phyloP scores from a whole-genome alignment of 805 yeast genomes.

The Myxozyma udenii region DNA sequence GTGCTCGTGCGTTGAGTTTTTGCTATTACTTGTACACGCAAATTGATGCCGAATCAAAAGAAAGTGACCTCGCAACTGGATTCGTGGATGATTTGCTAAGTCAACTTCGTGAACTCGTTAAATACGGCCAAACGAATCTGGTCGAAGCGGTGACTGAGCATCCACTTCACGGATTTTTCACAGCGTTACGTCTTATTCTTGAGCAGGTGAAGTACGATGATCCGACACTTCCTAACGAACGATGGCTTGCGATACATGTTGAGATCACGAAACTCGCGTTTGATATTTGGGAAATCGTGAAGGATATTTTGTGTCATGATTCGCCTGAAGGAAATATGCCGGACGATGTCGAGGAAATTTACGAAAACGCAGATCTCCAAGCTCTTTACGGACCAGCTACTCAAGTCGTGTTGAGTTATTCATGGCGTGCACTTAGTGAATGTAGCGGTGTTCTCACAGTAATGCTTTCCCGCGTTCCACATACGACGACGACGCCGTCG shows the following conservation, averaged over 20 bases:
- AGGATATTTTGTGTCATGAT: slow-evolving; percentile 58
- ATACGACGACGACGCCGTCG: background rate
- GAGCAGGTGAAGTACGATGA: slow-evolving; percentile 32
- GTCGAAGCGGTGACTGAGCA: slow-evolving; percentile 46
- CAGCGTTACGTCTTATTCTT: slow-evolving; percentile 52
- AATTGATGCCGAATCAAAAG: slow-evolving; percentile 29
- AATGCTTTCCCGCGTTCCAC: slow-evolving; percentile 41
- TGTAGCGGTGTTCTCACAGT: slow-evolving; percentile 55
- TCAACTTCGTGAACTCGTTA: slow-evolving; percentile 39
- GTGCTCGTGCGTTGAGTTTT: slow-evolving; percentile 63
- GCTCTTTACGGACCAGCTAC: slow-evolving; percentile 40
- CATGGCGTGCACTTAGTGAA: slow-evolving; percentile 84
- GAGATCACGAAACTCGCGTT: slow-evolving; percentile 26
- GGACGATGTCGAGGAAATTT: slow-evolving; percentile 35
- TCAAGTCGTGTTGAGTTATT: slow-evolving; percentile 54
- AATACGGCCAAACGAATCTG: slow-evolving; percentile 40
- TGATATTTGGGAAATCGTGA: slow-evolving; percentile 47
- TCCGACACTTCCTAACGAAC: background rate
- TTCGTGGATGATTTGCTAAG: slow-evolving; percentile 40
- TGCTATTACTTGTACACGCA: slow-evolving; percentile 40
- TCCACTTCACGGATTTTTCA: slow-evolving; percentile 69
- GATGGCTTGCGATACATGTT: slow-evolving; percentile 4
- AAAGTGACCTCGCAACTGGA: slow-evolving; percentile 25
- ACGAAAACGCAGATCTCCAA: slow-evolving; percentile 30
- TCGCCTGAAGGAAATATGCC: slow-evolving; percentile 69